Base-by-base conservation (phyloP, 2,329 filamentous ascomycete genomes). In the Claviceps humidiphila region DNA sequence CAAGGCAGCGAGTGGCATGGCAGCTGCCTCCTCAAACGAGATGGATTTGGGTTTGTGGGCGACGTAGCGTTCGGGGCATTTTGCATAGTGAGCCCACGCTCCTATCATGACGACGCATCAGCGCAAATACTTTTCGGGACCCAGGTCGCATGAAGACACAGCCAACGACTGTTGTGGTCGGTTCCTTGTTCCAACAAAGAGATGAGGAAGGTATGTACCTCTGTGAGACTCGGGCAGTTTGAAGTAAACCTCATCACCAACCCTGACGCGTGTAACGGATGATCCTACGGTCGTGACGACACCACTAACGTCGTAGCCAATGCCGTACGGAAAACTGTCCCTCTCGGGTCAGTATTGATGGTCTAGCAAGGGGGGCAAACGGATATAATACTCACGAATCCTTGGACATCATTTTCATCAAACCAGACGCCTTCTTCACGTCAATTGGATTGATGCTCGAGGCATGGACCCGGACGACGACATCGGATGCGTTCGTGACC, bases 361-460 rank as follows among this genome's bases (percentile, higher is more conserved):
- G 17, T 5, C 17, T 20, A 24, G 41, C 22, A 13, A 43, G 41
- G 11, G 17, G 3, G 2, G 2, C 3, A 20, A 43, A 24, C 41
- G 8, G 7, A 24, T 17, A 37, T 2, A 24, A 24, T 11, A 41
- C 64, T 51, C 55, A 69, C 66, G 55, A 38, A 45, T 68, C 66
- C 45, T 61, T 58, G 3, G 66, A 11, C 6, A 61, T 61, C 11
- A 61, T 14, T 47, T 70, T 71, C 40, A 68, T 52, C 1, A 61
- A 54, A 0, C 69, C 70, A 16, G 59, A 58, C 0, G 69, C 71
- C 50, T 65, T 66, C 54, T 70, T 69, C 4, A 73, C 64, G 59
- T 74, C 72, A 3, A 74, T 60, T 1, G 72, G 70, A 54, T 75
- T 74, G 42, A 74, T 62, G 46, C 66, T 68, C 1, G 71, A 71